phyloP scores from a whole-genome alignment of 495 filamentous ascomycete genomes.

The Neurospora sublineolata region DNA sequence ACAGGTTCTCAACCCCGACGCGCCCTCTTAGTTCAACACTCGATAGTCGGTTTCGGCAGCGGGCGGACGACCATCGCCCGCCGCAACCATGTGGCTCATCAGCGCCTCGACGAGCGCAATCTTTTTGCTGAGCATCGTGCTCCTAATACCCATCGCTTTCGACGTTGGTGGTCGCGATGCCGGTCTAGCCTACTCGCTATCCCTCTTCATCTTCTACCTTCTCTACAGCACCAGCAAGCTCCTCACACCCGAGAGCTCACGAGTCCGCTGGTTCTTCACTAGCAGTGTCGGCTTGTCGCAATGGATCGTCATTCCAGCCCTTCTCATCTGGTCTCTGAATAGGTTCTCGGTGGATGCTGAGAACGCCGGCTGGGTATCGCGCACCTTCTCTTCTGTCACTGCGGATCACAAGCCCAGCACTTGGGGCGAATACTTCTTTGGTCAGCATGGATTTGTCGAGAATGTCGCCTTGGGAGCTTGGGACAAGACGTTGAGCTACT shows the following conservation, averaged over 20 bases:
- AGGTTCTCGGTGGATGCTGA: slow-evolving; percentile 83
- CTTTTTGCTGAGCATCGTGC: slow-evolving; percentile 79
- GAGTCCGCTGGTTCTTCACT: slow-evolving; percentile 58
- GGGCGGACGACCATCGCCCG: slow-evolving; percentile 5
- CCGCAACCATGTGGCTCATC: slow-evolving; percentile 53
- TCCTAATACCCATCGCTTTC: slow-evolving; percentile 90
- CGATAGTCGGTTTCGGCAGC: neutral
- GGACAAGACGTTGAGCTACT: slow-evolving; percentile 83
- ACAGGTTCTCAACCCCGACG: neutral
- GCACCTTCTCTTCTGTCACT: slow-evolving; percentile 52
- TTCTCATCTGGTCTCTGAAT: slow-evolving; percentile 89
- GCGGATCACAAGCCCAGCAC: slow-evolving; percentile 49
- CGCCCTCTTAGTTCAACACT: neutral
- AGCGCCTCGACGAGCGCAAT: slow-evolving; percentile 58
- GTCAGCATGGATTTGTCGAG: slow-evolving; percentile 65
- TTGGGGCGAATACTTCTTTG: slow-evolving; percentile 74
- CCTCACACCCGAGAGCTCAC: slow-evolving; percentile 66
- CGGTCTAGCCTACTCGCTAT: slow-evolving; percentile 82
- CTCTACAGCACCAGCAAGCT: slow-evolving; percentile 71
- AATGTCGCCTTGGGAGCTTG: slow-evolving; percentile 69
- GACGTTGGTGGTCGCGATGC: slow-evolving; percentile 93
- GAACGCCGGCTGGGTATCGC: slow-evolving; percentile 64
- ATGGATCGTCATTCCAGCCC: slow-evolving; percentile 68
- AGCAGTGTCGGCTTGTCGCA: slow-evolving; percentile 59
- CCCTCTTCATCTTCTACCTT: slow-evolving; percentile 80